Evolutionary conservation across 2,329 filamentous ascomycete genomes (phyloP).

Genomic region (Aspergillus fumigatiaffinis): DNA sequence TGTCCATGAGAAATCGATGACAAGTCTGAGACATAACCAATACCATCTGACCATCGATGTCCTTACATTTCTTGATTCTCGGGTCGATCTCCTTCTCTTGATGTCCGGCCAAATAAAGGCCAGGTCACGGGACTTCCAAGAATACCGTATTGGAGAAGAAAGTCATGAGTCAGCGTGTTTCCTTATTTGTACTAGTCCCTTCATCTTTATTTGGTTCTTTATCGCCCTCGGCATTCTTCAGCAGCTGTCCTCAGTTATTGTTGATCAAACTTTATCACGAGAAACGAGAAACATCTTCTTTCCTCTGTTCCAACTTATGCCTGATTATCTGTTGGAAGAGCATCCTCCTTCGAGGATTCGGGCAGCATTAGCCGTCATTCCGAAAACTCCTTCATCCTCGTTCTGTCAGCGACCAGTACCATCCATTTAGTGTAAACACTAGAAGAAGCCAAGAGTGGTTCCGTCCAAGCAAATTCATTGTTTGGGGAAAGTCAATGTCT

Average conservation of each 20-base stretch:
- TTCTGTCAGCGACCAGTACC: not conserved
- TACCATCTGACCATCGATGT: not conserved
- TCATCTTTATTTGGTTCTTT: not conserved
- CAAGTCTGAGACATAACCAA: not conserved
- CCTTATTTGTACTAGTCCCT: not conserved
- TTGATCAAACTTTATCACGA: not conserved
- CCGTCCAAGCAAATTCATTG: constrained; percentile 3
- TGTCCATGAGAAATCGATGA: not conserved
- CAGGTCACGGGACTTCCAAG: constrained; percentile 4
- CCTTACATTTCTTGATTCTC: not conserved
- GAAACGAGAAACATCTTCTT: not conserved
- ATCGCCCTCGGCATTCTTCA: not conserved
- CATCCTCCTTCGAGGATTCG: not conserved
- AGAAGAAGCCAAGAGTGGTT: constrained; percentile 19
- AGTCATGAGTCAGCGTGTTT: not conserved
- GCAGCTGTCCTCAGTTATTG: not conserved
- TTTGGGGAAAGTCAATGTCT: constrained; percentile 1
- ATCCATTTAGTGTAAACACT: constrained; percentile 11
- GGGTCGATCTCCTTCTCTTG: not conserved
- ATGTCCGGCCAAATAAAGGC: not conserved
- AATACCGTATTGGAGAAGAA: not conserved
- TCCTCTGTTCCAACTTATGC: not conserved
- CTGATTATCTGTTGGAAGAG: not conserved
- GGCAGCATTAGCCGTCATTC: not conserved
- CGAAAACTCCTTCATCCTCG: not conserved